Evolutionary conservation across 2,329 filamentous ascomycete genomes (phyloP).

Genomic region (Colletotrichum limetticola): DNA sequence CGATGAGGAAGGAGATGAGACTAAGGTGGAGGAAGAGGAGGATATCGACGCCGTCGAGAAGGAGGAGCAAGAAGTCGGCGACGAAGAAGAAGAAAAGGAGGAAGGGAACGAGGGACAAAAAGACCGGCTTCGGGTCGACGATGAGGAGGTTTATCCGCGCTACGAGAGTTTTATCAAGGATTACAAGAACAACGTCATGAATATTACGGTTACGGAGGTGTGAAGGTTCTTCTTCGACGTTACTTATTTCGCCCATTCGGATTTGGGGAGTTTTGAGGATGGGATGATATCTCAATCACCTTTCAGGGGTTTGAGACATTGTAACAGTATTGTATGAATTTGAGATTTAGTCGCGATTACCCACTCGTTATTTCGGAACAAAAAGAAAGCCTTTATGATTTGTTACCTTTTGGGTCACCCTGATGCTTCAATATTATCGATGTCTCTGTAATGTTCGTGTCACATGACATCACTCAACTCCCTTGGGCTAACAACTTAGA

Average conservation of each 20-base stretch:
- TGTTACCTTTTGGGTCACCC: neutral
- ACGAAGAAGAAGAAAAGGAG: neutral
- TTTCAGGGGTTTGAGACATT: neutral
- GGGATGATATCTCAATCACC: neutral
- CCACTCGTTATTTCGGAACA: neutral
- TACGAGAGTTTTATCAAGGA: slow-evolving; percentile 34
- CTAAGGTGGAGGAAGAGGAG: neutral
- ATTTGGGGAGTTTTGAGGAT: neutral
- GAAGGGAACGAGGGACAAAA: neutral
- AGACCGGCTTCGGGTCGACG: neutral
- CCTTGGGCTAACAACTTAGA: neutral
- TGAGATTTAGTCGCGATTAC: neutral
- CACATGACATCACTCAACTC: neutral
- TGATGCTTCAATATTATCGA: neutral
- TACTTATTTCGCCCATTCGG: neutral
- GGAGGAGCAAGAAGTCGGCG: neutral
- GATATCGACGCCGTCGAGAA: neutral
- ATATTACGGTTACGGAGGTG: slow-evolving; percentile 19
- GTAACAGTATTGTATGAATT: neutral
- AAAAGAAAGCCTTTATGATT: neutral
- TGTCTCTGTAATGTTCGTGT: neutral
- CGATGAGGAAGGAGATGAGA: neutral
- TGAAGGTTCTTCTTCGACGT: neutral
- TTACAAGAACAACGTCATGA: slow-evolving; percentile 29
- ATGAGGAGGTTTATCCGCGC: slow-evolving; percentile 16